A percentile compares a stretch with the other conserved stretches of the same genome.
Evolutionary conservation across 495 filamentous ascomycete genomes (phyloP).

Genomic region (Rostrohypoxylon terebratum): DNA sequence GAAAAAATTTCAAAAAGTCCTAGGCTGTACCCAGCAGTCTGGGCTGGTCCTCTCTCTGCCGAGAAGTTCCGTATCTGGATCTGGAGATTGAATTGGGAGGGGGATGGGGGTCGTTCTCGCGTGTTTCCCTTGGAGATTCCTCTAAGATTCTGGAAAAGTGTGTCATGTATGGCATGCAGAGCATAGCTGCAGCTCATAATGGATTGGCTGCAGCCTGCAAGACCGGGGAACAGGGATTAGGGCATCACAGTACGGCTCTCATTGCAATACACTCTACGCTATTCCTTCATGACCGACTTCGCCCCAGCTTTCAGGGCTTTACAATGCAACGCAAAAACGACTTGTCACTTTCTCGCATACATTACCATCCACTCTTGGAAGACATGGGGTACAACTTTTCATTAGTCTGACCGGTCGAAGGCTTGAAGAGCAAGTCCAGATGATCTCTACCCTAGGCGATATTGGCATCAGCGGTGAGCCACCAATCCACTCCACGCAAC

Average conservation of each 20-base stretch:
- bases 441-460: constrained; percentile 42
- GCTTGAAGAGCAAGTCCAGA: constrained; percentile 26
- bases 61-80: constrained; percentile 47
- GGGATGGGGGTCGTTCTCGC: constrained; percentile 32
- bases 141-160: constrained; percentile 43
- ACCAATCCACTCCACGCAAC: constrained; percentile 36
- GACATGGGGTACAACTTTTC: constrained; percentile 20
- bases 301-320: constrained; percentile 33
- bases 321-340: constrained; percentile 40
- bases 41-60: constrained; percentile 43
- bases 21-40: constrained; percentile 43
- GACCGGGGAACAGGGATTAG: constrained; percentile 44
- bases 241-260: constrained; percentile 27
- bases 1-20: constrained; percentile 24
- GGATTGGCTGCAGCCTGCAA: constrained; percentile 42
- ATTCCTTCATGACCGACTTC: constrained; percentile 36
- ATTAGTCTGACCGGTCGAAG: constrained; percentile 32
- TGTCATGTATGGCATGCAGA: constrained; percentile 48
- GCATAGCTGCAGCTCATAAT: constrained; percentile 47
- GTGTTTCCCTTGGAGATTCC: constrained; percentile 42
- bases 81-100: constrained; percentile 44
- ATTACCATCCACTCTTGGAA: constrained; percentile 21
- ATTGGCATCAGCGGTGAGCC: constrained; percentile 45
- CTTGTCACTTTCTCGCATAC: constrained; percentile 36
- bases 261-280: too few species aligned